Base-by-base conservation (phyloP, 1,284 basidiomycete genomes). In the Ganoderma sinense region DNA sequence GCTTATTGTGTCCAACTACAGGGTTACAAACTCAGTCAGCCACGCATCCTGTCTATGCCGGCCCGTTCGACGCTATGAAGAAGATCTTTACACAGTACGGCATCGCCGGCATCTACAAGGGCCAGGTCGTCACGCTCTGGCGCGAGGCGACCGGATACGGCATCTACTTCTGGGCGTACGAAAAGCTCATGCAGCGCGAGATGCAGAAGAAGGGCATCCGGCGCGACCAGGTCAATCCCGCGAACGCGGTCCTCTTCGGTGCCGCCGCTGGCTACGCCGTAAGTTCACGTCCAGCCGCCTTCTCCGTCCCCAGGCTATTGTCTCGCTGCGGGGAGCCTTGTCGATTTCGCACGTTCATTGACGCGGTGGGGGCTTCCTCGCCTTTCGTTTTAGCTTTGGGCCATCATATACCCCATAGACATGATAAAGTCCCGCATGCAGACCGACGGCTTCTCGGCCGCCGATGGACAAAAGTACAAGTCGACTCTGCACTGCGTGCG, bases 371-470 rank as follows among this genome's bases (percentile, higher is more conserved):
- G 20, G 45, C 48, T 33, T 36, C 51, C 23, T 29, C 23, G 10
- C n/a, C 40, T 40, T 53, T 41, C n/a, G 23, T 43, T 65, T 41
- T 72, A 94, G 94, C 83, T 95, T 33, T 95, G 94, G 94, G 91
- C 87, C 31, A 84, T 94, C 13, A 96, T 96, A 83, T 97, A 97
- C 83, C 95, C 95, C 10, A 91, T 96, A 80, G 97, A 97, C 81
- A 95, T 98, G 87, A 91, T 98, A 80, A 99, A 99, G 80, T 95
- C 94, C 36, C 91, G 96, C 67, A 92, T 98, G 85, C 97, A 99
- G 83, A 98, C 97, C 0, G 97, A 99, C 78, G 92, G 93, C 0
- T 94, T 97, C 78, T 87, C 89, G 56, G 84, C 89, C 7, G 81
- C 88, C 26, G 90, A 90, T 67, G 92, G 91, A 48, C 90, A 93